Base-by-base conservation (phyloP, 257 asterid species). In the Verbena officinalis region DNA sequence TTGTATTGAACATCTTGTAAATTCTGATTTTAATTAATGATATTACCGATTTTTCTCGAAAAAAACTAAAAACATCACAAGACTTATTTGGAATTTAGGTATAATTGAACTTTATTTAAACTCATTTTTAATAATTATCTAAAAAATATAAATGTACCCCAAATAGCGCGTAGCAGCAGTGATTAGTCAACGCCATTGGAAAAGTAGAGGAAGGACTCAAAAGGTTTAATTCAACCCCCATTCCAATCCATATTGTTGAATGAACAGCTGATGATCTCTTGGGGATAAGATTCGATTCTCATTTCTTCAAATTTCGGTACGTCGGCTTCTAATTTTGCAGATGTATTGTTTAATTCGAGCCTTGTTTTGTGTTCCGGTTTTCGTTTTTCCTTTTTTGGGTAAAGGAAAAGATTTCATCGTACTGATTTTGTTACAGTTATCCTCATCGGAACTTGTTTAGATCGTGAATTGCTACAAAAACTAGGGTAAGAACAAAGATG, bases 401-500 rank as follows among this genome's bases (percentile, higher is more conserved):
- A 27, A 59, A 33, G 55, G 27, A 14, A 30, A 30, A 30, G 49
- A 74, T 24, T 67, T 63, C 44, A 13, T 22, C 51, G 49, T 40
- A 19, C 55, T 9, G 44, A 58, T 59, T 38, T 40, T 15, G 50
- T 45, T 27, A 36, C 69, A 50, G 70, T 43, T 13, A 62, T 74
- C n/a, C 50, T 46, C 24, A 40, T 63, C 68, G 21, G 13, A 49
- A 43, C 13, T 17, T 61, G 59, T 44, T 20, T 8, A 9, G 8
- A 36, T 42, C 17, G 7, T 38, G 53, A 53, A 75, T 59, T 45
- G 71, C 64, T 17, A 39, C 31, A 20, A 34, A 43, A 36, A 9
- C 43, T 74, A 46, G 73, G 67, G 75, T 3, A 24, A 44, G 64
- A 24, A 44, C 67, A 8, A 22, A 69, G 76, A 87, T 84, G 92